Percentiles rank a stretch among this genome's conserved stretches.
phyloP scores from a whole-genome alignment of 805 yeast species.

The Myxozyma nipponensis region DNA sequence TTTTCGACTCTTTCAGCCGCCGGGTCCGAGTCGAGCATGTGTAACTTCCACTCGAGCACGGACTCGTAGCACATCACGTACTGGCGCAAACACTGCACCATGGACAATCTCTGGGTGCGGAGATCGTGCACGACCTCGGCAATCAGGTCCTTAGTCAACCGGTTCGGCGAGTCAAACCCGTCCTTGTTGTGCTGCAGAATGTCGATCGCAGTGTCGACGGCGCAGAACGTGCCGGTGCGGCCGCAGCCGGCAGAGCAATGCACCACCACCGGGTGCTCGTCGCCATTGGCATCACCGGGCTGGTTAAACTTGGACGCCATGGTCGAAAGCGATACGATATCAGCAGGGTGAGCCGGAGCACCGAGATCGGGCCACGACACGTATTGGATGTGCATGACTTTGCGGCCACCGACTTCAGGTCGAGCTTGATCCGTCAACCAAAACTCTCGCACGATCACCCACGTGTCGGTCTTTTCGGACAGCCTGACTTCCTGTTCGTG shows the following conservation, averaged over 20 bases:
- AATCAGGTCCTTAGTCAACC: slow-evolving; percentile 50
- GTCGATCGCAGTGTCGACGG: slow-evolving; percentile 42
- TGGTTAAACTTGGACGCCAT: slow-evolving; percentile 44
- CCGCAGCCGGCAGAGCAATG: slow-evolving; percentile 99
- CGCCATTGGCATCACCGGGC: slow-evolving; percentile 11
- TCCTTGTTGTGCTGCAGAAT: slow-evolving; percentile 35
- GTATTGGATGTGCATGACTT: slow-evolving; percentile 70
- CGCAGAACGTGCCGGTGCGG: slow-evolving; percentile 81
- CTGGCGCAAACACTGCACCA: slow-evolving; percentile 81
- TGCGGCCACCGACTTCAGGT: slow-evolving; percentile 36
- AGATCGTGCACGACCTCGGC: slow-evolving; percentile 61
- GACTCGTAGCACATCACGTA: slow-evolving; percentile 70
- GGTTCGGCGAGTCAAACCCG: slow-evolving; percentile 19
- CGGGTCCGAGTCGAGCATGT: no score
- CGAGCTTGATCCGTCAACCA: slow-evolving; percentile 38
- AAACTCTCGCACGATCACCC: slow-evolving; percentile 44
- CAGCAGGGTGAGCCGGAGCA: slow-evolving; percentile 55
- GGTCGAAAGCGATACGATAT: slow-evolving; percentile 54
- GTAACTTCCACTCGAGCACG: slow-evolving; percentile 30
- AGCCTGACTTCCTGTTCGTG: slow-evolving; percentile 27
- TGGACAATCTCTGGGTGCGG: slow-evolving; percentile 70
- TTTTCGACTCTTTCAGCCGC: no score
- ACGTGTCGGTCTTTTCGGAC: slow-evolving; percentile 20
- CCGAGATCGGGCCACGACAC: slow-evolving; percentile 86
- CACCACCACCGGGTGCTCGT: slow-evolving; percentile 52